Evolutionary conservation across 2,329 filamentous ascomycete genomes (phyloP), one percentile per base, ranked within the genome.

Genomic region (Ophiosphaerella herpotricha): DNA sequence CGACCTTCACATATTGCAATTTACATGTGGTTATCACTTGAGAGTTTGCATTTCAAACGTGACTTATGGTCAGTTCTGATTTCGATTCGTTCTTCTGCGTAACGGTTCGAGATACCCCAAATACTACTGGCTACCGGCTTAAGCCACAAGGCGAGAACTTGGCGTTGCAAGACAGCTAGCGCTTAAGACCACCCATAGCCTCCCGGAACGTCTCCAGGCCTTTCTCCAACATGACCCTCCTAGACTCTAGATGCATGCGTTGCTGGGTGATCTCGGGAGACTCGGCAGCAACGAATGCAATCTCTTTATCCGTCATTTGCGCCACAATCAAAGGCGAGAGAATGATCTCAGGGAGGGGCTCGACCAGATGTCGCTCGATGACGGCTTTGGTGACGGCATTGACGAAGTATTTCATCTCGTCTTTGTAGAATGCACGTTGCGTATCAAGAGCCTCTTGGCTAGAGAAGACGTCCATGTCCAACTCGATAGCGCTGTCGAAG

Each of bases 321-420:
- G 59, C 48, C 5, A 77, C 58, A 0, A 60, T 47, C 1, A 64
- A 18, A 1, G 74, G 68, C 0, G 63, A 67, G 13, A 77, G 50
- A 12, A 74, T 66, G 7, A 55, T 56, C 0, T 58, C 43, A 0
- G 63, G 61, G 0, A 77, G 57, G 1, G 63, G 51, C 2, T 59
- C 46, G 12, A 77, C 55, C 3, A 77, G 51, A 51, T 71, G 59
- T 11, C 74, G 71, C 57, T 77, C 74, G 38, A 77, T 60, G 26
- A 74, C 67, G n/a, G 72, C 62, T 26, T 70, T 70, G 24, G 67
- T 61, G 29, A 77, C 58, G 14, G 52, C 59, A 34, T 61, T 56
- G 52, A 72, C 51, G 60, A 76, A 76, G 48, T 66, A 70, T 47
- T 70, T 72, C 18, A 73, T 43, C 47, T 72, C 64, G 36, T 71